Base-by-base conservation (phyloP, 2,329 filamentous ascomycete genomes). In the Cucurbitaria berberidis region DNA sequence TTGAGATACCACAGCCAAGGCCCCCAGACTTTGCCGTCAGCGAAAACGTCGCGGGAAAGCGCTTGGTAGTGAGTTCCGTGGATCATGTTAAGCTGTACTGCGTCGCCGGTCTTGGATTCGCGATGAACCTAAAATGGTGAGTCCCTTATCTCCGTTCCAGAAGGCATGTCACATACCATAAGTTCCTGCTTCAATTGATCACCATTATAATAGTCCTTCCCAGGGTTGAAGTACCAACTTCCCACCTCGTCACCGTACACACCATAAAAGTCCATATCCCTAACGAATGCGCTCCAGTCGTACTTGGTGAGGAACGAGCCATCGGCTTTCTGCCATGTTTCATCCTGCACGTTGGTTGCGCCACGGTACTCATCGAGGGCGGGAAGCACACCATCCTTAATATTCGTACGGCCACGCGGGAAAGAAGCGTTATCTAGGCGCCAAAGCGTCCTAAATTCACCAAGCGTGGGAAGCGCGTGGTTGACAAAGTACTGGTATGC, bases 401-500 rank as follows among this genome's bases (percentile, higher is more conserved):
- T 62, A 36, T 77, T 74, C 0, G 78, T 82, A 34, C 75, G 72
- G 0, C 79, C 81, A 43, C 75, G 75, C 1, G 78, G 69, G 51
- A 83, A 83, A 0, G 78, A 79, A 0, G 66, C 66, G 49, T 82
- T 82, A 47, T 81, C 80, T 11, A 83, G 72, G 7, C 80, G 75
- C 74, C 78, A 81, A 1, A 83, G 72, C 0, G 80, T 81, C 18
- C 81, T 71, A 59, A 82, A 81, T 54, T 82, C 80, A 43, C 81
- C 80, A 6, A 83, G 72, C 0, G 69, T 72, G 1, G 81, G 80
- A 3, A 83, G 67, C 3, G 73, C 77, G 45, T 70, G 78, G 61
- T 83, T 83, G 52, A 83, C 78, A 45, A 83, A 81, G 67, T 83
- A 83, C 49, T 83, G 81, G 59, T 83, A 83, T n/a, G 81, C 80